Conservation (phyloP, 2,329 filamentous ascomycete genomes). For the Amphichorda felina region DNA sequence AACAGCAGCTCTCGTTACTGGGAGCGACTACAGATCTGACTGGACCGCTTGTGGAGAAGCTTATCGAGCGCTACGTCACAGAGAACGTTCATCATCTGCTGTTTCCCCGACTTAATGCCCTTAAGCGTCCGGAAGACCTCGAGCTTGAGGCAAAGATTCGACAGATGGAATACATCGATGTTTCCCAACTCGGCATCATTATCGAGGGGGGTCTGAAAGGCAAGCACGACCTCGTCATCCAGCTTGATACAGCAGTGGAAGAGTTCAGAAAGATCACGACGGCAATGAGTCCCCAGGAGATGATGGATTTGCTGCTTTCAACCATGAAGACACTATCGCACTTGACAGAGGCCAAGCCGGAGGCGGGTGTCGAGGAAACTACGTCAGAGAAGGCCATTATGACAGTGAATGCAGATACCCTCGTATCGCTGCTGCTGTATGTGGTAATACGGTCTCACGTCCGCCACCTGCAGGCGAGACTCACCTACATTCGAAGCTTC, state of each 20-base stretch:
- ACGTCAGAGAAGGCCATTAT: conserved; percentile 41
- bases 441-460: conserved; percentile 89
- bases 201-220: conserved; percentile 68
- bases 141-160: conserved; percentile 83
- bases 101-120: conserved; percentile 69
- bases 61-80: conserved; percentile 90
- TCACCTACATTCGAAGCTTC: conserved; percentile 94
- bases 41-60: conserved; percentile 77
- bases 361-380: conserved; percentile 22
- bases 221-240: conserved; percentile 69
- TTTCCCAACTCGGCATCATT: conserved; percentile 83
- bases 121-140: conserved; percentile 71
- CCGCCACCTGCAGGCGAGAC: conserved; percentile 72
- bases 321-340: conserved; percentile 78
- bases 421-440: conserved; percentile 82
- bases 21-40: conserved; percentile 91
- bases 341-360: conserved; percentile 38
- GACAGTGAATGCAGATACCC: conserved; percentile 71
- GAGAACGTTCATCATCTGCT: conserved; percentile 87
- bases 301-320: conserved; percentile 68
- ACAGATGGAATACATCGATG: conserved; percentile 88
- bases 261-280: conserved; percentile 78
- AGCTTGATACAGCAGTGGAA: conserved; percentile 69
- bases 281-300: conserved; percentile 74
- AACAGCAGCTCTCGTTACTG: conserved; percentile 82